phyloP scores from a whole-genome alignment of 192 early-diverging fungal genomes.

The Backusella tuberculispora region DNA sequence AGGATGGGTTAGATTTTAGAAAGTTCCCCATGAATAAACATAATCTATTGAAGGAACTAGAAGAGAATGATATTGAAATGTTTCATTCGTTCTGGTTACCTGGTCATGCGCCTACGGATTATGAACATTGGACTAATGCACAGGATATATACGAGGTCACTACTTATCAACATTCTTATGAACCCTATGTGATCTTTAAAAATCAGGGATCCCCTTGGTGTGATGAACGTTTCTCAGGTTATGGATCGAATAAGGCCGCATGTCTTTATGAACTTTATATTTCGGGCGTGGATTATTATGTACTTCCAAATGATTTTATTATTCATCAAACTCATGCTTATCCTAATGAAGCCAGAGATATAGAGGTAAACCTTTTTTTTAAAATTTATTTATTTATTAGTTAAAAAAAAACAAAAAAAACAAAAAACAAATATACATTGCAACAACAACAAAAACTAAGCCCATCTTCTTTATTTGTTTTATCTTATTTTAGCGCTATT shows the following conservation, averaged over 20 bases:
- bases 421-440: neutral
- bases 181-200: slow-evolving; percentile 61
- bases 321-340: slow-evolving; percentile 61
- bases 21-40: slow-evolving; percentile 53
- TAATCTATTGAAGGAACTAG: slow-evolving; percentile 40
- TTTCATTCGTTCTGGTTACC: slow-evolving; percentile 55
- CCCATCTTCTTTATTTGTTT: neutral
- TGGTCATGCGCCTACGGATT: slow-evolving; percentile 60
- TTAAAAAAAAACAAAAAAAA: too few species aligned
- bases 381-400: neutral
- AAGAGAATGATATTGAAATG: slow-evolving; percentile 51
- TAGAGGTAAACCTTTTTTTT: slow-evolving; percentile 34
- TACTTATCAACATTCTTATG: slow-evolving; percentile 54
- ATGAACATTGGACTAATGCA: slow-evolving; percentile 45
- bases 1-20: slow-evolving; percentile 51
- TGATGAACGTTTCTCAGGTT: slow-evolving; percentile 64
- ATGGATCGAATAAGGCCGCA: slow-evolving; percentile 61
- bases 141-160: slow-evolving; percentile 53
- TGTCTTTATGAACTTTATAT: slow-evolving; percentile 59
- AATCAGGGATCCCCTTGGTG: slow-evolving; percentile 55
- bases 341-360: slow-evolving; percentile 48
- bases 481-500: slow-evolving; percentile 36
- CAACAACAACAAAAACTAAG: neutral
- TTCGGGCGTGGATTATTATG: slow-evolving; percentile 58
- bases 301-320: slow-evolving; percentile 56